These are phyloP conservation scores for Ceratocystis papillata DNA, from an alignment of 2,329 filamentous ascomycete species.

Conservation along the genomic window DNA sequence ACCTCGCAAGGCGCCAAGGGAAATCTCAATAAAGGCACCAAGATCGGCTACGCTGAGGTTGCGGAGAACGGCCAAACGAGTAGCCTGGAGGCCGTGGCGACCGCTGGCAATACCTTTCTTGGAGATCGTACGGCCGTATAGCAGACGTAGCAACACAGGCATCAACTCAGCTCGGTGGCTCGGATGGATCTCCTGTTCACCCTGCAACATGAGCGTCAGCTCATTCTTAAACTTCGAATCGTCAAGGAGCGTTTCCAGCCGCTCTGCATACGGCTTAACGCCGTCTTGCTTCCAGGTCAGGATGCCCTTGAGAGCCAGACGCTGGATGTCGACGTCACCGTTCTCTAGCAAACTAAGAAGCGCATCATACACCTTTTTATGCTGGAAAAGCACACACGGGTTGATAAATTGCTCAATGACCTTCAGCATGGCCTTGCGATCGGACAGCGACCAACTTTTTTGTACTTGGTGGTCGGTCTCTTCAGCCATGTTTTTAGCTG, in stretches of 20 bases:
- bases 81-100: slow-evolving; percentile 68
- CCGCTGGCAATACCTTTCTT: slow-evolving; percentile 67
- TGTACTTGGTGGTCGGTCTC: slow-evolving; percentile 34
- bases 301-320: slow-evolving; percentile 69
- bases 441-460: slow-evolving; percentile 58
- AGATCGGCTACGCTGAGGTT: slow-evolving; percentile 65
- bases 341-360: slow-evolving; percentile 69
- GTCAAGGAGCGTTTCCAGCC: slow-evolving; percentile 75
- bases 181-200: slow-evolving; percentile 59
- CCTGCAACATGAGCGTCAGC: slow-evolving; percentile 75
- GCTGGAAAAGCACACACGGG: slow-evolving; percentile 69
- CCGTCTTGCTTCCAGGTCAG: slow-evolving; percentile 78
- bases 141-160: slow-evolving; percentile 72
- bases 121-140: slow-evolving; percentile 83
- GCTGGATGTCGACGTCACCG: slow-evolving; percentile 84
- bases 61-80: slow-evolving; percentile 68
- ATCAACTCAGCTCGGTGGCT: slow-evolving; percentile 65
- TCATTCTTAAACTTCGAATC: slow-evolving; percentile 89
- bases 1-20: slow-evolving; percentile 57
- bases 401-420: slow-evolving; percentile 81
- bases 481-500: slow-evolving; percentile 30
- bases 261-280: slow-evolving; percentile 70
- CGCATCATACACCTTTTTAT: slow-evolving; percentile 62
- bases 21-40: slow-evolving; percentile 70
- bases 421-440: slow-evolving; percentile 71